phyloP scores from a whole-genome alignment of 139 green algal genomes.

The Chlamydomonas applanata region DNA sequence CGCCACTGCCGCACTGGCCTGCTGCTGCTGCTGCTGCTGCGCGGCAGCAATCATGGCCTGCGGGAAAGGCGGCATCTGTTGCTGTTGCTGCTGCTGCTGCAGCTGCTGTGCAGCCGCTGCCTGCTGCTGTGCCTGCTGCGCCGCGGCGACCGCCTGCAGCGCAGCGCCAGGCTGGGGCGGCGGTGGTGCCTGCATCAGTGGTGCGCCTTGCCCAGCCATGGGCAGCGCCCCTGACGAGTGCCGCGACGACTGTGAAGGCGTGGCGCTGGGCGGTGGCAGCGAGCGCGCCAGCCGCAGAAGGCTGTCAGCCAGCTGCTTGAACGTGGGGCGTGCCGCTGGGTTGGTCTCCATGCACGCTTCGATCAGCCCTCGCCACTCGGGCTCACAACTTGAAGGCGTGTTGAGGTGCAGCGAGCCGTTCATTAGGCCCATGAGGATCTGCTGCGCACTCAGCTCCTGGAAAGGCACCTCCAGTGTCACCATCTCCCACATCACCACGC shows the following conservation, averaged over 20 bases:
- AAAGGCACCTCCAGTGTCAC: constrained; percentile 52
- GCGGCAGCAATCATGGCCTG: neutral
- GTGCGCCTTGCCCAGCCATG: too few relatives aligned
- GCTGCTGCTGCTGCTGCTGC: neutral
- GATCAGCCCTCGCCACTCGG: constrained; percentile 72
- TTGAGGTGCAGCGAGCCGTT: constrained; percentile 61
- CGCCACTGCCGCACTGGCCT: neutral
- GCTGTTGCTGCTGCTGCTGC: constrained; percentile 9
- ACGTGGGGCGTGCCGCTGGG: constrained; percentile 56
- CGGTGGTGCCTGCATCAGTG: neutral
- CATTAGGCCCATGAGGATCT: constrained; percentile 63
- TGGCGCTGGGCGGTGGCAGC: neutral
- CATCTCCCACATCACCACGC: constrained; percentile 74
- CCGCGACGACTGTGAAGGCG: too few relatives aligned
- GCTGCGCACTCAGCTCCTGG: constrained; percentile 61
- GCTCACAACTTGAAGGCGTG: constrained; percentile 72
- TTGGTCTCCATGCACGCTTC: constrained; percentile 74
- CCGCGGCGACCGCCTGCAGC: neutral
- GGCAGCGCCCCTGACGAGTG: too few relatives aligned
- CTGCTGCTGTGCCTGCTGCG: neutral
- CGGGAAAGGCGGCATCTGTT: neutral
- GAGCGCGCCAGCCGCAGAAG: constrained; percentile 55
- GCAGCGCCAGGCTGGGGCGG: neutral
- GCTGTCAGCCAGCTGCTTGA: constrained; percentile 63
- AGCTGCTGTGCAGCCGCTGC: neutral